These are phyloP conservation scores for Aspergillus sp. DNA, from an alignment of 2,329 filamentous ascomycete species.

Conservation along the genomic window DNA sequence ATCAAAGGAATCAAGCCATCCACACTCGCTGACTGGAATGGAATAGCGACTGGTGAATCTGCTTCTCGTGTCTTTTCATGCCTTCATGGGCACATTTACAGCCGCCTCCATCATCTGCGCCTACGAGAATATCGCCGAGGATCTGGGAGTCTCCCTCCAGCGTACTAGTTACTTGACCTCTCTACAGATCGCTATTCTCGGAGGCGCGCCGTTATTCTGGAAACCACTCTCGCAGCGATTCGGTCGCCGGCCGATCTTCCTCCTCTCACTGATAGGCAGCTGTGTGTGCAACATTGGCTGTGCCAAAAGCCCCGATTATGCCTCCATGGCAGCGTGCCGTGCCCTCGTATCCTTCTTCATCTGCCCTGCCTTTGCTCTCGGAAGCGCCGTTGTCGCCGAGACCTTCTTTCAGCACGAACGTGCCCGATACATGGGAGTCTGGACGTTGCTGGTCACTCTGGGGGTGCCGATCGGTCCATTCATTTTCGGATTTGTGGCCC, in stretches of 20 bases:
- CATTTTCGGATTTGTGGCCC: conserved; percentile 42
- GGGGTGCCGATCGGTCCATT: conserved; percentile 42
- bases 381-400: conserved; percentile 55
- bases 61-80: conserved; percentile 54
- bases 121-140: conserved; percentile 52
- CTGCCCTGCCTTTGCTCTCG: conserved; percentile 51
- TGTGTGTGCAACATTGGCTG: conserved; percentile 54
- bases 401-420: conserved; percentile 55
- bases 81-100: conserved; percentile 56
- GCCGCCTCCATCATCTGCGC: conserved; percentile 53
- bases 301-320: conserved; percentile 49
- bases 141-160: conserved; percentile 50
- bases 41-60: conserved; percentile 38
- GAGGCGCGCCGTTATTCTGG: conserved; percentile 55
- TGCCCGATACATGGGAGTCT: conserved; percentile 54
- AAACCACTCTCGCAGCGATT: conserved; percentile 52
- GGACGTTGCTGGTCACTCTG: conserved; percentile 52
- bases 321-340: conserved; percentile 49
- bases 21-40: not conserved
- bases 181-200: conserved; percentile 53
- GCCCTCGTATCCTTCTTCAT: conserved; percentile 55
- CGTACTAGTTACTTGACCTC: conserved; percentile 54
- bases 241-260: conserved; percentile 54
- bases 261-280: conserved; percentile 49
- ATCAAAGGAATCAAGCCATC: not conserved